Base-by-base conservation (phyloP, 2,329 filamentous ascomycete species). In the Stemphylium vesicarium region DNA sequence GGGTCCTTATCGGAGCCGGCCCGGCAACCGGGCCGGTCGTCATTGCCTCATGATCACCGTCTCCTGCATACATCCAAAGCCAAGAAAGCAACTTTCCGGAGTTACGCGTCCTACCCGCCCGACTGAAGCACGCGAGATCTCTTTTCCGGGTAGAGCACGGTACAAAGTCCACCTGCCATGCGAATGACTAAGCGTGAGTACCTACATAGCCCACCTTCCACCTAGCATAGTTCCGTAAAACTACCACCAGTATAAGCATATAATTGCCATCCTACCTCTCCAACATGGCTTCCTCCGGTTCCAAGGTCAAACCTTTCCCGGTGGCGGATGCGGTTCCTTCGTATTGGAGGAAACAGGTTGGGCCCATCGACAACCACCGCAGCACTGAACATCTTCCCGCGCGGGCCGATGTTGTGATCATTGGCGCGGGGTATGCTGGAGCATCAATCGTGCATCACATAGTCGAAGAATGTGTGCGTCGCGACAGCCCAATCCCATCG, bases 371-470 rank as follows among this genome's bases (percentile, higher is more conserved):
- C 16, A 50, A 51, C 22, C 55, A 60, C 50, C 58, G 58, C 44
- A 60, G 58, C 29, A 58, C 58, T 20, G 31, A 42, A 16, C 24
- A 47, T 9, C 44, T 60, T 16, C 40, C 48, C 4, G 4, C 51
- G 4, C 13, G 36, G 20, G 43, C 40, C 2, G 56, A 59, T 32
- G 36, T 62, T 42, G 59, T 62, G 2, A 42, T 62, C 11, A 50
- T 62, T 43, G 59, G 59, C 13, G 52, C 59, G 9, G 59, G 59
- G 9, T 62, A 62, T 22, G 50, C 37, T 33, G 59, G 59, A 4
- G 56, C 56, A n/a, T 59, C 56, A 8, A 51, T 56, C 11, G 50
- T 45, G 15, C 47, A 62, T 42, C 59, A 62, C 31, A 38, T 62
- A 33, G 15, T 59, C 15, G 50, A 59, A 20, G 54, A 55, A 31